phyloP scores from a whole-genome alignment of 2,329 filamentous ascomycete genomes.

The Aschersonia sp. region DNA sequence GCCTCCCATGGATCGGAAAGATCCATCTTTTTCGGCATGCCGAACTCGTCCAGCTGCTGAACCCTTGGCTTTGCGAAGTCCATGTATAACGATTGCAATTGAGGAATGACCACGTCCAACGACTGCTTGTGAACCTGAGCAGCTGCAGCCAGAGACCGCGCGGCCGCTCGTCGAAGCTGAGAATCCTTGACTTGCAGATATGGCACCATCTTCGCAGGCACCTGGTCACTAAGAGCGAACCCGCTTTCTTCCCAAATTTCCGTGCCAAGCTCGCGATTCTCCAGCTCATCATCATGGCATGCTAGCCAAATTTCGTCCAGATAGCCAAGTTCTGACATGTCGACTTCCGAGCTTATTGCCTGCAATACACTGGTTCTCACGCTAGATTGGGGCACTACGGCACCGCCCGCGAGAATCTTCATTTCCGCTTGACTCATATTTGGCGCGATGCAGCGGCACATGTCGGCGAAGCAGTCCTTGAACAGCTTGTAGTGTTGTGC shows the following conservation, averaged over 20 bases:
- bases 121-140: slow-evolving; percentile 44
- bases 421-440: slow-evolving; percentile 67
- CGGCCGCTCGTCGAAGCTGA: slow-evolving; percentile 71
- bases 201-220: slow-evolving; percentile 53
- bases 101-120: slow-evolving; percentile 46
- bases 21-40: slow-evolving; percentile 85
- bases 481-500: slow-evolving; percentile 89
- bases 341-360: slow-evolving; percentile 79
- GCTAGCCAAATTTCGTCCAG: slow-evolving; percentile 89
- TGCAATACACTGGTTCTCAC: slow-evolving; percentile 79
- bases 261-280: slow-evolving; percentile 69
- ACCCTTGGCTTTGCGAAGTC: slow-evolving; percentile 70
- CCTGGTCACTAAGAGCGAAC: slow-evolving; percentile 51
- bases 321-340: slow-evolving; percentile 74
- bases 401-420: slow-evolving; percentile 58
- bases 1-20: slow-evolving; percentile 82
- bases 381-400: slow-evolving; percentile 62
- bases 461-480: slow-evolving; percentile 81
- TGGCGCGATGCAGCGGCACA: slow-evolving; percentile 69
- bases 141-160: slow-evolving; percentile 65
- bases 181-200: slow-evolving; percentile 70
- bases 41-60: slow-evolving; percentile 79
- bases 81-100: slow-evolving; percentile 56
- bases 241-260: slow-evolving; percentile 95
- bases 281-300: slow-evolving; percentile 77